Evolutionary conservation across 2,329 filamentous ascomycete genomes (phyloP).

Genomic region (Sarocladium kiliense): DNA sequence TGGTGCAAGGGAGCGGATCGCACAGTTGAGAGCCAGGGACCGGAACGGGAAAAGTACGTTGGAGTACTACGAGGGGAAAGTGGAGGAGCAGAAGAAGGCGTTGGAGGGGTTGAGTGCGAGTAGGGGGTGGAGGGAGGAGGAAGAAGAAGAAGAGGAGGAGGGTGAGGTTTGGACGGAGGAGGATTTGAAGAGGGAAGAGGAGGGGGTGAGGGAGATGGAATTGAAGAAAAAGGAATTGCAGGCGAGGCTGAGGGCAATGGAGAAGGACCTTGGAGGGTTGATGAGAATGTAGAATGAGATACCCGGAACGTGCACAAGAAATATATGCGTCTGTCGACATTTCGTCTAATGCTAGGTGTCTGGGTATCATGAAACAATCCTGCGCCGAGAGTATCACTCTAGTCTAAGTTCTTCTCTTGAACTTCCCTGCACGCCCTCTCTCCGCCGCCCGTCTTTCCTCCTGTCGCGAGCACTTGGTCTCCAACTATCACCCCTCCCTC

Average conservation of each 20-base stretch:
- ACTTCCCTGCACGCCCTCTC: no score
- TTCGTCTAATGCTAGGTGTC: neutral
- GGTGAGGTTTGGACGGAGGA: slow-evolving; percentile 57
- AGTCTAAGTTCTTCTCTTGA: no score
- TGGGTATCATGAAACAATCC: slow-evolving; percentile 4
- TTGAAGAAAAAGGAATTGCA: slow-evolving; percentile 47
- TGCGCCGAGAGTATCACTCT: no score
- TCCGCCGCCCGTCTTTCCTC: neutral
- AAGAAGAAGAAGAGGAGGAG: slow-evolving; percentile 45
- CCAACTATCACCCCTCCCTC: neutral
- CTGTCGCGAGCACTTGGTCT: neutral
- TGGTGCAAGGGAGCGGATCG: slow-evolving; percentile 73
- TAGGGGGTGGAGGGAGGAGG: slow-evolving; percentile 46
- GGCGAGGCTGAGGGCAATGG: slow-evolving; percentile 45
- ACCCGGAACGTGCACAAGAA: no score
- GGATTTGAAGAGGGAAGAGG: slow-evolving; percentile 64
- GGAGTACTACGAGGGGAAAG: slow-evolving; percentile 73
- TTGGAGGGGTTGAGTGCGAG: slow-evolving; percentile 64
- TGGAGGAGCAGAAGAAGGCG: slow-evolving; percentile 70
- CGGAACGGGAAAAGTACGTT: slow-evolving; percentile 68
- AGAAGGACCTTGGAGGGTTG: slow-evolving; percentile 50
- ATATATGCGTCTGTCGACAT: no score
- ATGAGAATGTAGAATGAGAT: slow-evolving; percentile 42
- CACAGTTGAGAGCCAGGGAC: slow-evolving; percentile 65
- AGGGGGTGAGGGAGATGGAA: slow-evolving; percentile 55